phyloP scores from a whole-genome alignment of 805 yeast genomes.

The Metschnikowia lunata region DNA sequence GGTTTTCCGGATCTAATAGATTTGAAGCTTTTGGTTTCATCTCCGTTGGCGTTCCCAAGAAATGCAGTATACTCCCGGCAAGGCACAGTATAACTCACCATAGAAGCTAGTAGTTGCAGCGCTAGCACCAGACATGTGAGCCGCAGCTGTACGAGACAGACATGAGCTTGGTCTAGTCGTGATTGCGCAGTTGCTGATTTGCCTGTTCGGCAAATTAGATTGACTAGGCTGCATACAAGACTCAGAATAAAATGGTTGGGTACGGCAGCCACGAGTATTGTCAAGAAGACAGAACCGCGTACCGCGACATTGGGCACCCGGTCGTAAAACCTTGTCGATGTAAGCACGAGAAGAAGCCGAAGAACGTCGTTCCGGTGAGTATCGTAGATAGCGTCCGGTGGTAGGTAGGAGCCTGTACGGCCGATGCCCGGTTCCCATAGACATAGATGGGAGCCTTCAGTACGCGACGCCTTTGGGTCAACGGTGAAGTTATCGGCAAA shows the following conservation, averaged over 20 bases:
- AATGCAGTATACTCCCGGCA: conserved; percentile 15
- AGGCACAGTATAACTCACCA: conserved; percentile 65
- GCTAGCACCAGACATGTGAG: conserved; percentile 48
- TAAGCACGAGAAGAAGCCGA: conserved; percentile 54
- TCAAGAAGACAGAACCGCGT: conserved; percentile 58
- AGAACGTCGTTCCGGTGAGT: conserved; percentile 65
- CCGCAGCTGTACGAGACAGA: conserved; percentile 39
- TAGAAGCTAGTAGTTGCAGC: conserved; percentile 55
- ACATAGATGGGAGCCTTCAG: conserved; percentile 8
- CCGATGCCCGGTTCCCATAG: conserved; percentile 88
- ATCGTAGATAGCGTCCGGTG: conserved; percentile 41
- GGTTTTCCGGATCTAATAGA: no score
- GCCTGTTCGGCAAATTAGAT: conserved; percentile 53
- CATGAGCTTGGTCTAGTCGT: conserved; percentile 34
- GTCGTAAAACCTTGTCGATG: conserved; percentile 58
- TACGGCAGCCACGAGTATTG: conserved; percentile 47
- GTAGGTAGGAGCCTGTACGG: conserved; percentile 24
- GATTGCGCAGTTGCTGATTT: conserved; percentile 36
- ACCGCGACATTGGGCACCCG: conserved; percentile 38
- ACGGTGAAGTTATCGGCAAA: conserved; percentile 58
- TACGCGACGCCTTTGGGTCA: conserved; percentile 2
- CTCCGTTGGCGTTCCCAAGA: conserved; percentile 23
- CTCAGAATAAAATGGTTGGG: conserved; percentile 48
- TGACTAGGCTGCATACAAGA: conserved; percentile 66
- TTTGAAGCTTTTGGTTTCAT: conserved; percentile 8